Evolutionary conservation across 2,329 filamentous ascomycete genomes (phyloP), one percentile per base, ranked within the genome.

Genomic region (Lasiodiplodia gonubiensis): DNA sequence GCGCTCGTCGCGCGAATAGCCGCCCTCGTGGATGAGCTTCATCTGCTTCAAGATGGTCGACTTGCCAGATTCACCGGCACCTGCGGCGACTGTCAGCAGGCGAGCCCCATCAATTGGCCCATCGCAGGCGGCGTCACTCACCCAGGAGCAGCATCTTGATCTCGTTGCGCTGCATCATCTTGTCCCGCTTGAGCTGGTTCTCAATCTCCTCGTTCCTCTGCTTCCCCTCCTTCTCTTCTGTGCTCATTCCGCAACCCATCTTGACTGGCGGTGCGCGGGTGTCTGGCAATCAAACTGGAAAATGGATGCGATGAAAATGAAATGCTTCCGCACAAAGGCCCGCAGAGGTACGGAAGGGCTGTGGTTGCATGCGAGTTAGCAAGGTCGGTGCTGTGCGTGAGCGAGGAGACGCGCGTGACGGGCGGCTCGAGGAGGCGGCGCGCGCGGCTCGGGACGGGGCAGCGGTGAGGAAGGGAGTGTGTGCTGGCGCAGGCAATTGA

Each of bases 161-260:
- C 84, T 99, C 95, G 76, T 99, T 99, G 77, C 94, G 91, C 85
- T 97, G 94, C 86, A 97, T 91, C 92, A 98, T 92, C 84, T 97
- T 96, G 80, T 99, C 95, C 81, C 93, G 89, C 89, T 97, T 98
- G 80, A 98, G 86, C 86, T 98, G 94, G 82, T 97, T 98, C 85
- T 99, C 95, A 79, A 99, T 99, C 89, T 98, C 94, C 88, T 99
- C 95, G 81, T 99, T 98, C 76, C 95, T 91, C 86, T 93, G 92
- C 92, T 97, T 98, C 85, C 95, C 94, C 93, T 98, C 95, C 91
- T 97, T 97, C 85, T 98, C 95, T 86, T 98, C 95, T 79, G 95
- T 97, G 82, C 94, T 98, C 93, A 97, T 97, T 84, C 94, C 94
- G 83, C 95, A 99, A 89, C 95, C 95, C 95, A 99, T 99, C 77